Evolutionary conservation across 2,329 filamentous ascomycete species (phyloP).

Genomic region (Sclerotinia minor): DNA sequence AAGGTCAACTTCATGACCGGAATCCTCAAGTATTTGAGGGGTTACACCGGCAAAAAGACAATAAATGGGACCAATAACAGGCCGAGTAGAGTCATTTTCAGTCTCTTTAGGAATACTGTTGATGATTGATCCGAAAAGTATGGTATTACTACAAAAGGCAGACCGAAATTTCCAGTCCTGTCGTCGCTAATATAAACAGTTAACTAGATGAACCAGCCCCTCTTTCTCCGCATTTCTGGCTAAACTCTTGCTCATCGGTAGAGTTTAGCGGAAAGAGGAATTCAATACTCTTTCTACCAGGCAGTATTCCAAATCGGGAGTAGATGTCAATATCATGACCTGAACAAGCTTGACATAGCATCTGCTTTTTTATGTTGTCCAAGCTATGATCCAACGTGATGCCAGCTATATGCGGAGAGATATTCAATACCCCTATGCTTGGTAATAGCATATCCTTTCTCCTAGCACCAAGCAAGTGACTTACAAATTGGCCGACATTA

Average conservation of each 20-base stretch:
- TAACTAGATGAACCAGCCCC: background rate
- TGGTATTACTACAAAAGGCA: background rate
- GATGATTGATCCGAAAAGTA: background rate
- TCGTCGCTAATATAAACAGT: background rate
- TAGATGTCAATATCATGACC: no score
- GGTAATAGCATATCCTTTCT: background rate
- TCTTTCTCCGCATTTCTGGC: background rate
- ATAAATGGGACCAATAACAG: background rate
- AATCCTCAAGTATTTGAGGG: background rate
- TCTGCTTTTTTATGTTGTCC: no score
- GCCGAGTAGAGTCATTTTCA: background rate
- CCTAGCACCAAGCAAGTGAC: background rate
- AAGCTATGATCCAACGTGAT: no score
- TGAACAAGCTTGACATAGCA: no score
- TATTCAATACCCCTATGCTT: background rate
- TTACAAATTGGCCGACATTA: background rate
- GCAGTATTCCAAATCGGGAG: no score
- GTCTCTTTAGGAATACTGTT: background rate
- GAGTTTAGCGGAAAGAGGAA: no score
- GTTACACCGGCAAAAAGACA: no score
- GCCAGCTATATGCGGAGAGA: background rate
- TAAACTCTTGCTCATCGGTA: background rate
- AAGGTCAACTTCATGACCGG: background rate
- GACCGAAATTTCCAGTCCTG: background rate
- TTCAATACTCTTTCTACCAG: no score